Conservation (phyloP, 148 eudicot genomes). For the Tetragonia tetragonoides region DNA sequence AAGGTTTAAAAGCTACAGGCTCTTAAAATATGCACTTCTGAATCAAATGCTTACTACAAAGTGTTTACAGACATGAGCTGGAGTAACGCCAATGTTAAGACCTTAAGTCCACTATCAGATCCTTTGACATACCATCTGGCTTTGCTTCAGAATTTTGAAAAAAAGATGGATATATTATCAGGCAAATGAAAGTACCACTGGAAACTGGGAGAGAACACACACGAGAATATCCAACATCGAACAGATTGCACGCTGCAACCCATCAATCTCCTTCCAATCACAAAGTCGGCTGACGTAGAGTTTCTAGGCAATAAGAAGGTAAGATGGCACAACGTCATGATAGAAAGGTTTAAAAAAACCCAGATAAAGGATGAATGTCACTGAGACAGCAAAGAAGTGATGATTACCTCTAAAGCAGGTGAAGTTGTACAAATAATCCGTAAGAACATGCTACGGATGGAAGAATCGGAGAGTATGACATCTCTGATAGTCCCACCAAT, state of each 20-base stretch:
- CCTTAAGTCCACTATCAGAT: no score
- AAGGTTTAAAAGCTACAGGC: not conserved
- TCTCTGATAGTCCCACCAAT: conserved; percentile 59
- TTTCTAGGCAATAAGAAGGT: conserved; percentile 41
- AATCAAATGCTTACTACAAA: not conserved
- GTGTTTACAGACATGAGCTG: not conserved
- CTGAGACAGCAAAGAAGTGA: conserved; percentile 10
- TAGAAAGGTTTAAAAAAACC: not conserved
- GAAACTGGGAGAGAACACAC: conserved; percentile 48
- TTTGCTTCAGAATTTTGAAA: not conserved
- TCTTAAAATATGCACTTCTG: not conserved
- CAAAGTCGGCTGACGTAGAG: conserved; percentile 67
- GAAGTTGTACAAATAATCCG: conserved; percentile 82
- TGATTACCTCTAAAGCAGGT: conserved; percentile 66
- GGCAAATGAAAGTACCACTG: conserved; percentile 48
- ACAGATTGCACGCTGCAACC: conserved; percentile 59
- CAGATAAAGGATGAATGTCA: not conserved
- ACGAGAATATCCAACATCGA: conserved; percentile 65
- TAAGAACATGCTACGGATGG: conserved; percentile 69
- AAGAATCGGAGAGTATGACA: conserved; percentile 69
- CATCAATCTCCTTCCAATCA: conserved; percentile 80
- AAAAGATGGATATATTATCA: not conserved
- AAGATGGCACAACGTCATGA: not conserved
- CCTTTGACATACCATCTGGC: not conserved
- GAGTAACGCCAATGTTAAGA: not conserved